phyloP scores from a whole-genome alignment of 129 eudicot species.

The Escallonia herrerae region DNA sequence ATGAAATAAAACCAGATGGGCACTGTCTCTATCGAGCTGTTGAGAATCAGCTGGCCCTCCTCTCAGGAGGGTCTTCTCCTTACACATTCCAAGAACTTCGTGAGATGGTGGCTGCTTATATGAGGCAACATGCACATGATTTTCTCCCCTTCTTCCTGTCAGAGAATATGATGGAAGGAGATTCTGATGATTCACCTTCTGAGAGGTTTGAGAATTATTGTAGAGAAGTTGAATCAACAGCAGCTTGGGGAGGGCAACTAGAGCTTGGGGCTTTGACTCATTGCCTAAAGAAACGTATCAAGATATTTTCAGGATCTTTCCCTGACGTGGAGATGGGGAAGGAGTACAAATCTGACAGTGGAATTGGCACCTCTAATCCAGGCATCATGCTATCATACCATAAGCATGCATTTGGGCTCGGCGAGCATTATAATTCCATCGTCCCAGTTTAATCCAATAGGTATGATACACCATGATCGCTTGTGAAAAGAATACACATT shows the following conservation, averaged over 20 bases:
- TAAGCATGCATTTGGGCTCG: constrained; percentile 94
- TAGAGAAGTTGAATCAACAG: constrained; percentile 79
- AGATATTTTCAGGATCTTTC: constrained; percentile 83
- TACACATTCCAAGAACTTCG: constrained; percentile 67
- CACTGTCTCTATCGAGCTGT: constrained; percentile 93
- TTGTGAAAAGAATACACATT: neutral
- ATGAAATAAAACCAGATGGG: constrained; percentile 89
- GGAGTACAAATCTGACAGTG: constrained; percentile 59
- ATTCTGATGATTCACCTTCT: constrained; percentile 38
- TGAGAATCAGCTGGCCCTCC: constrained; percentile 64
- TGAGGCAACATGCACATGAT: constrained; percentile 61
- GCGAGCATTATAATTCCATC: constrained; percentile 93
- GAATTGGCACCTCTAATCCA: constrained; percentile 21
- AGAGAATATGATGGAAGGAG: constrained; percentile 48
- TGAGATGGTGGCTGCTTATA: constrained; percentile 78
- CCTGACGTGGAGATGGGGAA: constrained; percentile 99
- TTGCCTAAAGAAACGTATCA: constrained; percentile 75
- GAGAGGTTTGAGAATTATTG: constrained; percentile 85
- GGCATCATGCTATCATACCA: constrained; percentile 86
- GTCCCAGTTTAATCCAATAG: constrained; percentile 23
- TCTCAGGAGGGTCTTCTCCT: constrained; percentile 45
- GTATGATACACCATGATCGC: neutral
- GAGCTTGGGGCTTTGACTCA: constrained; percentile 82
- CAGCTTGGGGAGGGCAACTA: constrained; percentile 98
- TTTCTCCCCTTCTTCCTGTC: constrained; percentile 83